Percentiles rank a stretch among this genome's conserved stretches.
phyloP scores from a whole-genome alignment of 768 basidiomycete genomes.

The Suillus subalutaceus region DNA sequence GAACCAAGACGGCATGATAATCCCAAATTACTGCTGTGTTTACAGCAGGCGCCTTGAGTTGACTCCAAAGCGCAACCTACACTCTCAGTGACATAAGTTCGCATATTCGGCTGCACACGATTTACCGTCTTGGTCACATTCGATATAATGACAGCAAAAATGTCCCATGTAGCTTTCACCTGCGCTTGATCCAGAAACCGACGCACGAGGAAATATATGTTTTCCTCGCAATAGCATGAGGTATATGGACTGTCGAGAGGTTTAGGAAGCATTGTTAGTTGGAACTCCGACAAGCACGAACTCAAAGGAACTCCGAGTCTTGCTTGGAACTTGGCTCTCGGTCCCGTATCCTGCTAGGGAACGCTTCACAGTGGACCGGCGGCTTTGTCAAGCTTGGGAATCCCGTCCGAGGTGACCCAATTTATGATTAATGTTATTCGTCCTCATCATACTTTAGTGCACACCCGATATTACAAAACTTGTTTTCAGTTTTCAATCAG shows the following conservation, averaged over 20 bases:
- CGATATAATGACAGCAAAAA: slow-evolving; percentile 65
- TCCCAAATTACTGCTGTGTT: slow-evolving; percentile 64
- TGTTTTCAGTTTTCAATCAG: background rate
- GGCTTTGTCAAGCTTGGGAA: background rate
- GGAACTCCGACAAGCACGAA: slow-evolving; percentile 22
- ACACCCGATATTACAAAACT: background rate
- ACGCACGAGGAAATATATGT: slow-evolving; percentile 61
- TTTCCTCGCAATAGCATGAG: slow-evolving; percentile 72
- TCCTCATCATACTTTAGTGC: background rate
- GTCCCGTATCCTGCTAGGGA: background rate
- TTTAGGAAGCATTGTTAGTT: slow-evolving; percentile 25
- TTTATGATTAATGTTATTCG: background rate
- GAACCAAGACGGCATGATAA: slow-evolving; percentile 69
- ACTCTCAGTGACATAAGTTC: background rate
- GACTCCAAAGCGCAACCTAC: slow-evolving; percentile 69
- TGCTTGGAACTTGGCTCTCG: background rate
- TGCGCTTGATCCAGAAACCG: slow-evolving; percentile 38
- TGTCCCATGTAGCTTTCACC: slow-evolving; percentile 46
- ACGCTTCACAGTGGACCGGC: no score
- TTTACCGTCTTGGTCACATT: slow-evolving; percentile 59
- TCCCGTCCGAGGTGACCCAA: background rate
- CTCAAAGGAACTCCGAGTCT: background rate
- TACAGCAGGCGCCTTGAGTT: slow-evolving; percentile 44
- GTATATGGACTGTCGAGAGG: slow-evolving; percentile 49
- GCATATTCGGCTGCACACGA: slow-evolving; percentile 17